Conservation (phyloP, 345 rosid genomes). For the Camelina sativa region DNA sequence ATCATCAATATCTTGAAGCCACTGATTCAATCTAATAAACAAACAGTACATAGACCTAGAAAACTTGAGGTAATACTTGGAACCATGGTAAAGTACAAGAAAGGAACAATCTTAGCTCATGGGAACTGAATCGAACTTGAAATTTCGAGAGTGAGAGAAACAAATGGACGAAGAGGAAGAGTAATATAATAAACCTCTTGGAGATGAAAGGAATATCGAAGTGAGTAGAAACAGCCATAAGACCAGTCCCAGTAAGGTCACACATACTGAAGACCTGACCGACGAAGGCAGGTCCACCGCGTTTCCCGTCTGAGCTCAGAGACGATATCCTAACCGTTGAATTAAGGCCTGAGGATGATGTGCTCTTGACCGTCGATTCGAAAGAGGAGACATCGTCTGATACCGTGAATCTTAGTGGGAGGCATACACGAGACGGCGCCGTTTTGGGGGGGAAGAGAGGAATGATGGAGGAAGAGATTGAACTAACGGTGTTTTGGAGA, state of each 20-base stretch:
- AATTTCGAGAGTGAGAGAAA: background rate
- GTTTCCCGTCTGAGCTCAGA: slow-evolving; percentile 65
- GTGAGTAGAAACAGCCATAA: slow-evolving; percentile 95
- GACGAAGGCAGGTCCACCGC: slow-evolving; percentile 92
- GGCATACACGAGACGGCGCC: slow-evolving; percentile 54
- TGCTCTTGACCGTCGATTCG: slow-evolving; percentile 54
- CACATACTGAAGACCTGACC: slow-evolving; percentile 99
- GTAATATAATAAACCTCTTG: slow-evolving; percentile 53
- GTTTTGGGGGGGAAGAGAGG: slow-evolving; percentile 46
- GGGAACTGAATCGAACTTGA: slow-evolving; percentile 8
- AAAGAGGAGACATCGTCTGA: slow-evolving; percentile 52
- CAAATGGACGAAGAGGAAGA: background rate
- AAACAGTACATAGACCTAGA: background rate
- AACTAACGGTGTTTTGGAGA: slow-evolving; percentile 50
- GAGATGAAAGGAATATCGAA: slow-evolving; percentile 89
- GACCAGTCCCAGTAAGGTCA: slow-evolving; percentile 95
- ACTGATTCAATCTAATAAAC: background rate
- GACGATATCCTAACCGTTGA: slow-evolving; percentile 80
- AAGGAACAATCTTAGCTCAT: background rate
- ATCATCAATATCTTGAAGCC: background rate
- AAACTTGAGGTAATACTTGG: background rate
- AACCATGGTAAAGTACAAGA: background rate
- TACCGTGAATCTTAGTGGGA: slow-evolving; percentile 57
- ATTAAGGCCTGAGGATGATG: slow-evolving; percentile 60
- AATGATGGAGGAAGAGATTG: slow-evolving; percentile 57